These are phyloP conservation scores for Neurospora terricola DNA, from an alignment of 495 filamentous ascomycete species.

Conservation along the genomic window DNA sequence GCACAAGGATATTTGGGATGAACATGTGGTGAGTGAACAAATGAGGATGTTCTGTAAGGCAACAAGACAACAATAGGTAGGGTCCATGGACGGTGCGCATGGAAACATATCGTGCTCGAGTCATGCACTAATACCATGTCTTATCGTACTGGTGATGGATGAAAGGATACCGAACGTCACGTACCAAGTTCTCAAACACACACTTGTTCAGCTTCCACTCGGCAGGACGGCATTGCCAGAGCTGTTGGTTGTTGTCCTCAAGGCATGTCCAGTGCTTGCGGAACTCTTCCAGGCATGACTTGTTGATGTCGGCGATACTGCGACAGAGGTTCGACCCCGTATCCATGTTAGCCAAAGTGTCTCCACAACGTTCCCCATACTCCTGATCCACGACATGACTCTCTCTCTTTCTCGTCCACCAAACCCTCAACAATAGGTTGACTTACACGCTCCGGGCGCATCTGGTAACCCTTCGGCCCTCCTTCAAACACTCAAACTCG, in stretches of 20 bases:
- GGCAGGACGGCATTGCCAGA: slow-evolving; percentile 76
- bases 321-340: background rate
- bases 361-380: background rate
- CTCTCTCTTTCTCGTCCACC: background rate
- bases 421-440: background rate
- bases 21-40: background rate
- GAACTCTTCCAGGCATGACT: slow-evolving; percentile 83
- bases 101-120: background rate
- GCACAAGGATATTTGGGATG: background rate
- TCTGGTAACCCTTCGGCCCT: slow-evolving; percentile 89
- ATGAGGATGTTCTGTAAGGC: background rate
- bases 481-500: slow-evolving; percentile 89
- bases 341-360: background rate
- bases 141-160: background rate
- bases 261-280: slow-evolving; percentile 88
- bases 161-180: slow-evolving; percentile 16
- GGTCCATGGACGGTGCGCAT: background rate
- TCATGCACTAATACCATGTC: background rate
- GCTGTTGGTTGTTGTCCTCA: slow-evolving; percentile 92
- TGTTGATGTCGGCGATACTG: slow-evolving; percentile 93
- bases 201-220: slow-evolving; percentile 85
- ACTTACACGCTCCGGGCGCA: slow-evolving; percentile 95
- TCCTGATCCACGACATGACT: background rate
- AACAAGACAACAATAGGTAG: background rate
- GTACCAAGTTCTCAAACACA: slow-evolving; percentile 89